Evolutionary conservation across 257 asterid species (phyloP), one percentile per base, ranked within the genome.

Genomic region (Solanum peruvianum): DNA sequence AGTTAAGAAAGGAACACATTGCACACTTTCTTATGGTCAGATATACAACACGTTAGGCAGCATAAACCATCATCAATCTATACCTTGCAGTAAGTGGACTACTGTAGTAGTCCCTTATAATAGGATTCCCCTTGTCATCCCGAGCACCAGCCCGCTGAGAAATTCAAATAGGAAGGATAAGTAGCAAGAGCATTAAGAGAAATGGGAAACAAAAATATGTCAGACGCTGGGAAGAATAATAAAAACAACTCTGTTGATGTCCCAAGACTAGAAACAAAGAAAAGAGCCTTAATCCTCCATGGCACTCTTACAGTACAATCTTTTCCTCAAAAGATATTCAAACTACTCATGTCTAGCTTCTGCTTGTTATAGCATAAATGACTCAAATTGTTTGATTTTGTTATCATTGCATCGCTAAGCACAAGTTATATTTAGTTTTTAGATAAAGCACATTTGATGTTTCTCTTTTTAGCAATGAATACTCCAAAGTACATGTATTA

Each of bases 21-120:
- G 85, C 27, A 80, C 42, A 80, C 39, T 80, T 80, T 80, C 66
- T 80, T 80, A 47, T 47, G 67, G 85, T 31, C 44, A 80, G 67
- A 80, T 80, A 80, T 78, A 80, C 85, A 80, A 80, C 67, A 80
- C 44, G 49, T 80, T 47, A 80, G 66, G 85, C 44, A 80, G 85
- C 29, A 80, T 27, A 45, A 47, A 80, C 44, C 44, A 47, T 80
- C 42, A 80, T 9, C 85, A 80, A 84, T 7, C 41, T 87, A 88
- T 90, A 96, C 99, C 99, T 97, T 73, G 99, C 98, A 87, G 99
- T 97, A 80, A 97, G 98, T 84, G 99, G 99, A 89, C 99, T 93
- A 87, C 98, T 96, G 90, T 91, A 97, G 92, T 93, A 93, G 91
- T 97, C 99, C 90, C 98, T 92, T 89, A 93, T 95, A n/a, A 97